A percentile compares a stretch with the other conserved stretches of the same genome.
phyloP scores from a whole-genome alignment of 129 eudicot genomes.

The Arctium minus region DNA sequence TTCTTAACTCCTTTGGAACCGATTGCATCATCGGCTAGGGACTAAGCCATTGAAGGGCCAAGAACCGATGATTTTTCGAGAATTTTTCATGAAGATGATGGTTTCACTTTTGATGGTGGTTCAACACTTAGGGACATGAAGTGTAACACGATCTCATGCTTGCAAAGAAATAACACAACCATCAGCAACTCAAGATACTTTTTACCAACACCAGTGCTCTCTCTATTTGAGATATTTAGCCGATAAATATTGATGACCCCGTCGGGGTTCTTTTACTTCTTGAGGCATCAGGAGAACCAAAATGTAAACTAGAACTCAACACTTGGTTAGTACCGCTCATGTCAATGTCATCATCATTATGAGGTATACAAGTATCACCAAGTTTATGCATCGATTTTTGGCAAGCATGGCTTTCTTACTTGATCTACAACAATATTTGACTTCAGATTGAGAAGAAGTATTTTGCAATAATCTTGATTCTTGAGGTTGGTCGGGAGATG shows the following conservation, averaged over 20 bases:
- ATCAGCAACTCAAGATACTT: slow-evolving; percentile 66
- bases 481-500: slow-evolving; percentile 63
- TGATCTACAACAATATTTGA: slow-evolving; percentile 71
- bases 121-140: slow-evolving; percentile 63
- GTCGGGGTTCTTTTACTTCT: slow-evolving; percentile 58
- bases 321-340: slow-evolving; percentile 88
- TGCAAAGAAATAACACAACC: slow-evolving; percentile 80
- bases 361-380: slow-evolving; percentile 52
- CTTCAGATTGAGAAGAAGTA: slow-evolving; percentile 59
- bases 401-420: slow-evolving; percentile 87
- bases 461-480: slow-evolving; percentile 50
- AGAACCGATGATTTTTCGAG: too few relatives aligned
- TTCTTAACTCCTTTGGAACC: too few relatives aligned
- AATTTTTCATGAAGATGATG: too few relatives aligned
- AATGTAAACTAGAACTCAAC: slow-evolving; percentile 81
- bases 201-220: slow-evolving; percentile 21
- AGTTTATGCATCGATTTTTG: slow-evolving; percentile 71
- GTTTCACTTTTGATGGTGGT: too few relatives aligned
- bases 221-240: slow-evolving; percentile 44
- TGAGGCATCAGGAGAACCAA: slow-evolving; percentile 83
- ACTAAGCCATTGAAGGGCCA: too few relatives aligned
- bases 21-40: too few relatives aligned
- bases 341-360: slow-evolving; percentile 75
- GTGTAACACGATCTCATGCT: slow-evolving; percentile 55
- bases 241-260: slow-evolving; percentile 46